Evolutionary conservation across 163 green algal genomes (phyloP).

Genomic region (Prototheca stagnorum): DNA sequence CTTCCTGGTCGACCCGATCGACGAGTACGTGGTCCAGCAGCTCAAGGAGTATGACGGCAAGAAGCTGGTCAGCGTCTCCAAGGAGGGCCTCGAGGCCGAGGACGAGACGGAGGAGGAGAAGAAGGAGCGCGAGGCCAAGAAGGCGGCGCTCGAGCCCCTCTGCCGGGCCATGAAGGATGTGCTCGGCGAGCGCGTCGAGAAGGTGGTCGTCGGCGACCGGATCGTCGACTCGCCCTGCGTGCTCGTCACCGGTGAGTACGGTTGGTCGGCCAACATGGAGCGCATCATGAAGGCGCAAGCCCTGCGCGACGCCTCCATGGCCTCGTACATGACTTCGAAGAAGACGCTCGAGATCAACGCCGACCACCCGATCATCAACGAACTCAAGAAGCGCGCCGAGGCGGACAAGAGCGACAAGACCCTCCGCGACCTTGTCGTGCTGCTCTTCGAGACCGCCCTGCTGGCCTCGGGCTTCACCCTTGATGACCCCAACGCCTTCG

Average conservation of each 20-base stretch:
- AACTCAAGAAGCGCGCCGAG: constrained; percentile 78
- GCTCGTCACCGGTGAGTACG: constrained; percentile 92
- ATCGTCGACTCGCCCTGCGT: constrained; percentile 95
- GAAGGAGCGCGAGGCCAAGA: constrained; percentile 81
- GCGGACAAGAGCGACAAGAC: constrained; percentile 98
- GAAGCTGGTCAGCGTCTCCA: constrained; percentile 95
- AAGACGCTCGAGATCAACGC: constrained; percentile 99
- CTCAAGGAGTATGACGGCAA: constrained; percentile 93
- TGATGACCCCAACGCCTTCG: constrained; percentile 96
- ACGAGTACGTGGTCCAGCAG: constrained; percentile 66
- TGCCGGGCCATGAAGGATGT: constrained; percentile 96
- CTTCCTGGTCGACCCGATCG: constrained; percentile 99
- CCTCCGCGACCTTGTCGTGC: constrained; percentile 93
- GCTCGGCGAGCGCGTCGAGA: constrained; percentile 85
- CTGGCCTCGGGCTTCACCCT: constrained; percentile 87
- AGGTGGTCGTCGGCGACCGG: constrained; percentile 55
- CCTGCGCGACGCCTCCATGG: constrained; percentile 83
- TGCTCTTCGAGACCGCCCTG: constrained; percentile 97
- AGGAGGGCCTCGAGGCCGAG: constrained; percentile 92
- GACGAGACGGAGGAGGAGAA: constrained; percentile 95
- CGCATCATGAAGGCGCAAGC: constrained; percentile 99
- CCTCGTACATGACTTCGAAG: constrained; percentile 83
- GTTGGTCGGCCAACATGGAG: constrained; percentile 95
- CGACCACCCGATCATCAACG: constrained; percentile 90
- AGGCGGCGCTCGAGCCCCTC: constrained; percentile 76